Conservation (phyloP, 2,329 filamentous ascomycete species). For the Sporothrix inflata region DNA sequence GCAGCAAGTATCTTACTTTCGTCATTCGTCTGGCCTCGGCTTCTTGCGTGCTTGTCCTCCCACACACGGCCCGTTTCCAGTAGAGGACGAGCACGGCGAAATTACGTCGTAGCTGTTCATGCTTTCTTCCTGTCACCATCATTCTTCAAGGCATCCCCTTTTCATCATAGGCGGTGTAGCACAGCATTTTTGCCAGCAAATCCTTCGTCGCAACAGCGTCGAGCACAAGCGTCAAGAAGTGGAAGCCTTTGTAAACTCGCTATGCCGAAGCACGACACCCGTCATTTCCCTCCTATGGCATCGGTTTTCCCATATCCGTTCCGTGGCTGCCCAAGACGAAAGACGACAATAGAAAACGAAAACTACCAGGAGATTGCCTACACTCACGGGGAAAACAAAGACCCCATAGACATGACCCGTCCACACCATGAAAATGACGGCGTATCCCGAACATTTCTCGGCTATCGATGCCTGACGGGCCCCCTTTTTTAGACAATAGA, state of each 20-base stretch:
- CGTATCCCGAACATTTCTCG: not conserved
- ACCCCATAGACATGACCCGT: not conserved
- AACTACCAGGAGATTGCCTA: not conserved
- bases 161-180: not conserved
- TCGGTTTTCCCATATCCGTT: not conserved
- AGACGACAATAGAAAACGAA: not conserved
- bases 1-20: too few relatives aligned
- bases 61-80: not conserved
- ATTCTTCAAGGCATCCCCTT: not conserved
- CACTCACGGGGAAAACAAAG: not conserved
- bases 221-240: not conserved
- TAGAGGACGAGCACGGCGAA: not conserved
- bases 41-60: not conserved
- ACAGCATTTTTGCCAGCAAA: conserved; percentile 4
- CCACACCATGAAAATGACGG: not conserved
- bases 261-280: conserved; percentile 1
- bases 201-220: conserved; percentile 14
- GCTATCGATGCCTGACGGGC: conserved; percentile 9
- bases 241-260: not conserved
- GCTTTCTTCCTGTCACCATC: not conserved
- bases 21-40: not conserved
- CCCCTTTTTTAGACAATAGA: not conserved
- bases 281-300: not conserved
- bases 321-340: not conserved
- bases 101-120: not conserved